phyloP scores from a whole-genome alignment of 257 asterid genomes.

The Ehretia macrophylla region DNA sequence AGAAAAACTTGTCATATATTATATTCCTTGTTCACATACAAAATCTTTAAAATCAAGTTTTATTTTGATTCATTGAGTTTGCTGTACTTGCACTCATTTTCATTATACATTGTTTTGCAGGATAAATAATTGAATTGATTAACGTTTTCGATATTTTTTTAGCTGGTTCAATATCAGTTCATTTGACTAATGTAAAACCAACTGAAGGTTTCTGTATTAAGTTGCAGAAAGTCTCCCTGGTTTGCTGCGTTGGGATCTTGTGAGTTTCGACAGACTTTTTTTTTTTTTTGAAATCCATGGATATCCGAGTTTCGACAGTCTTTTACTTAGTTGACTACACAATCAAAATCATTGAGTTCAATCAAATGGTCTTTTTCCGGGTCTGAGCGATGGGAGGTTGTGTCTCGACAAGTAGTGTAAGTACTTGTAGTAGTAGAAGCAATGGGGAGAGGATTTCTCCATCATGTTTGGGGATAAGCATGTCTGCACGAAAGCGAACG shows the following conservation, averaged over 20 bases:
- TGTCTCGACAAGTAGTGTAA: conserved; percentile 66
- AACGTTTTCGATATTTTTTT: conserved; percentile 33
- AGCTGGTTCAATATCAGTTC: conserved; percentile 43
- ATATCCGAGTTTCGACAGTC: no score
- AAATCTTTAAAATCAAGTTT: conserved; percentile 31
- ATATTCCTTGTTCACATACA: conserved; percentile 72
- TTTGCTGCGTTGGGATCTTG: conserved; percentile 36
- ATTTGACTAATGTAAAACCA: conserved; percentile 50
- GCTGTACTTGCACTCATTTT: no score
- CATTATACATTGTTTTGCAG: conserved; percentile 23
- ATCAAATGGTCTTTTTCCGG: conserved; percentile 42
- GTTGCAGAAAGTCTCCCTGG: conserved; percentile 16
- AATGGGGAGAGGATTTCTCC: conserved; percentile 66
- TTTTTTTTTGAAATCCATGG: conserved; percentile 22
- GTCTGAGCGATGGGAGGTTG: conserved; percentile 88
- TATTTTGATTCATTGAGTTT: conserved; percentile 33
- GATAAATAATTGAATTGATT: conserved; percentile 37
- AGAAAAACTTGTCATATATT: conserved; percentile 41
- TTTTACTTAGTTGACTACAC: no score
- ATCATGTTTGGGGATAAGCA: conserved; percentile 59
- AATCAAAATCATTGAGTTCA: conserved; percentile 8
- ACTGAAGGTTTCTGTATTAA: conserved; percentile 18
- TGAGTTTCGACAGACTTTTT: no score
- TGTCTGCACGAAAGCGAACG: conserved; percentile 57
- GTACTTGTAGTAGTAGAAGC: conserved; percentile 70